Base-by-base conservation (phyloP, 192 early-diverging fungal species). In the Oehlia diaphana region DNA sequence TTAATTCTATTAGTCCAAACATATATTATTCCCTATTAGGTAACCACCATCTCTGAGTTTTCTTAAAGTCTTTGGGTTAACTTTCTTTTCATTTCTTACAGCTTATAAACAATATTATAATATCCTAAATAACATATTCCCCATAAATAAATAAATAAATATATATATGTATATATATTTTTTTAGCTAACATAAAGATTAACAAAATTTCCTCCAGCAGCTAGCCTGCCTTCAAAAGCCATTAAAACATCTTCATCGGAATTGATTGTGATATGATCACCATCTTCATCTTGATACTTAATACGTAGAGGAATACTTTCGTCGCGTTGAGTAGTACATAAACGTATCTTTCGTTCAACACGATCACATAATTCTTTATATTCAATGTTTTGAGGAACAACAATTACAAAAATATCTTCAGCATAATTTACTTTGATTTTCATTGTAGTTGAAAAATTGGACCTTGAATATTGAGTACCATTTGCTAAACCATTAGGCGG, bases 241-340 rank as follows among this genome's bases (percentile, higher is more conserved):
- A 97, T 85, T 64, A 89, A 91, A 39, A 99, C 93, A 81, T 99
- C 97, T 70, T 96, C 95, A 82, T 97, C 92, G 23, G 91, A 92
- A 77, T 93, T 92, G 64, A 99, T 91, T 53, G 90, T 91, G 26
- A 97, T 92, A 82, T 92, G 90, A 80, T 98, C 96, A 61, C 95
- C 94, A 81, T 97, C 97, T 83, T 98, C 96, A 80, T 99, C 97
- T 81, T 92, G 91, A 81, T 98, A 98, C 80, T 91, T 90, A 75
- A 99, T 92, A 64, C 90, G 88, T 81, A 93, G 67, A 88, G 85
- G 72, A 83, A 87, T 69, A 82, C 88, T 70, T 81, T 85, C 84
- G 58, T 87, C 88, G 39, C 88, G 88, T 44, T 86, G 87, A 37
- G 89, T 91, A 47, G 88, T 91, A 69, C 94, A 93, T 16, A 96